phyloP scores from a whole-genome alignment of 75 land plant species.

The Larix kaempferi region DNA sequence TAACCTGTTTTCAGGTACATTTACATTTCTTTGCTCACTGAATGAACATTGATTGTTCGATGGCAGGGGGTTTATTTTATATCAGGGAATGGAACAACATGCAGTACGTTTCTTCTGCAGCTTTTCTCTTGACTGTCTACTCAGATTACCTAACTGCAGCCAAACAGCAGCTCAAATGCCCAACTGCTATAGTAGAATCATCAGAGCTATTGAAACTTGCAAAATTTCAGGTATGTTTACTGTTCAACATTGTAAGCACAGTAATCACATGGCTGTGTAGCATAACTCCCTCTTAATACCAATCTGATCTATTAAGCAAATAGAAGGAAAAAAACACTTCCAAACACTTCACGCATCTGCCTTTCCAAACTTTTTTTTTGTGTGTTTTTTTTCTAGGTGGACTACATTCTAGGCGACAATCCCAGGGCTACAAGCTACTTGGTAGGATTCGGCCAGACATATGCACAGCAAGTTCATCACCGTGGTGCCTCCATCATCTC shows the following conservation, averaged over 20 bases:
- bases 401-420: slow-evolving; percentile 52
- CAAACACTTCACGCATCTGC: too few species aligned
- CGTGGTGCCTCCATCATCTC: slow-evolving; percentile 61
- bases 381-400: slow-evolving; percentile 33
- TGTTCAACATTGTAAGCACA: slow-evolving; percentile 12
- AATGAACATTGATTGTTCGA: not conserved
- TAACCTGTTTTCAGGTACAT: not conserved
- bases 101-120: slow-evolving; percentile 79
- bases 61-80: slow-evolving; percentile 68
- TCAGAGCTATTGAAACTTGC: slow-evolving; percentile 32
- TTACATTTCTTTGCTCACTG: not conserved
- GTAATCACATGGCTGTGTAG: slow-evolving; percentile 12
- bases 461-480: slow-evolving; percentile 48
- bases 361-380: too few species aligned
- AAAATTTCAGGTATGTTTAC: slow-evolving; percentile 27
- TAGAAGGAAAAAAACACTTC: not conserved
- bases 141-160: slow-evolving; percentile 51
- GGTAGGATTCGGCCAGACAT: slow-evolving; percentile 46
- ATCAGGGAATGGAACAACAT: slow-evolving; percentile 86
- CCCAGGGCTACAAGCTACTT: slow-evolving; percentile 49
- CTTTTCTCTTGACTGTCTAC: slow-evolving; percentile 71
- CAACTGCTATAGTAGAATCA: slow-evolving; percentile 12
- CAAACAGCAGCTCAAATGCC: slow-evolving; percentile 15
- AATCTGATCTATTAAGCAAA: too few species aligned
- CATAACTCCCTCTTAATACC: not conserved